Evolutionary conservation across 768 basidiomycete species (phyloP).

Genomic region (Cyathus striatus): DNA sequence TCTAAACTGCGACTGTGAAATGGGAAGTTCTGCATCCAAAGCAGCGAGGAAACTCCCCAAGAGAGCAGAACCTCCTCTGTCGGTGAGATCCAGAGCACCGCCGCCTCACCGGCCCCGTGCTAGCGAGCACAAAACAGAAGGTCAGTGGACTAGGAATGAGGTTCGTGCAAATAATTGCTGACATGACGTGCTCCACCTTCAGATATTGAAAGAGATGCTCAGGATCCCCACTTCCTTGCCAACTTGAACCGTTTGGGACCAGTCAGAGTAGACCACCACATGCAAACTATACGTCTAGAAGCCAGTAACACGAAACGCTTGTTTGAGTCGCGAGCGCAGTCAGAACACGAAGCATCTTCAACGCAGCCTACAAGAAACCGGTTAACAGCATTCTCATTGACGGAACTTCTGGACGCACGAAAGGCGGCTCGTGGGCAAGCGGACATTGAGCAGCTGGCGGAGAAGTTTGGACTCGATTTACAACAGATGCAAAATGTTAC

Average conservation of each 20-base stretch:
- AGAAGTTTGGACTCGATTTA: constrained; percentile 50
- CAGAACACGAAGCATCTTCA: constrained; percentile 51
- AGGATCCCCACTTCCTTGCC: constrained; percentile 65
- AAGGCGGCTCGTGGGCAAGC: constrained; percentile 37
- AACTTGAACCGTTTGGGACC: constrained; percentile 63
- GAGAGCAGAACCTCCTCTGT: too few relatives aligned
- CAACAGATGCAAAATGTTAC: constrained; percentile 46
- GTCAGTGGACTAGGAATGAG: too few relatives aligned
- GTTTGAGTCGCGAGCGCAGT: constrained; percentile 47
- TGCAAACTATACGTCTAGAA: constrained; percentile 35
- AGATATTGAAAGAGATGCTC: constrained; percentile 64
- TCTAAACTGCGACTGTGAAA: too few relatives aligned
- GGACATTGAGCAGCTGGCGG: constrained; percentile 47
- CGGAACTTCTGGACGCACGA: constrained; percentile 57
- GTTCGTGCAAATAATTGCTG: too few relatives aligned
- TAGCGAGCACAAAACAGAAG: constrained; percentile 48
- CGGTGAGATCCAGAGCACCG: too few relatives aligned
- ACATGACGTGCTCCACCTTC: constrained; percentile 1
- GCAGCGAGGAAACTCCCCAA: too few relatives aligned
- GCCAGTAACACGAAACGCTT: constrained; percentile 31
- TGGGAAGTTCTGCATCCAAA: too few relatives aligned
- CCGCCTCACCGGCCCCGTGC: too few relatives aligned
- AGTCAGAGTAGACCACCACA: constrained; percentile 66
- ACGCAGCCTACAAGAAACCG: constrained; percentile 40
- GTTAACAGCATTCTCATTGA: constrained; percentile 46